phyloP scores from a whole-genome alignment of 768 basidiomycete genomes.

The Hericium coralloides region DNA sequence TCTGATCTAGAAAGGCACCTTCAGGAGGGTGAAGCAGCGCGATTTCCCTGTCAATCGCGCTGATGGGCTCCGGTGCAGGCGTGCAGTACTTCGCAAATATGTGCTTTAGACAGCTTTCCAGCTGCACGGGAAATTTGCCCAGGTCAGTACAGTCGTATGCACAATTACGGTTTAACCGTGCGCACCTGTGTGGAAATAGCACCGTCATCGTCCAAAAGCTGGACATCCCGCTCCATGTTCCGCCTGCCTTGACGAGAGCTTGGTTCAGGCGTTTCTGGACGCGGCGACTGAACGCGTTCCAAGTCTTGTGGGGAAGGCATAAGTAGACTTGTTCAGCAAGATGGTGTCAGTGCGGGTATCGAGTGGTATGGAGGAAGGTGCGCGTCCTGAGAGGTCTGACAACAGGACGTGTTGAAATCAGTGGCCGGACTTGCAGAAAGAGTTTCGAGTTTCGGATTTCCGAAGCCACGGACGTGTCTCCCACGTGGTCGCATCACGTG shows the following conservation, averaged over 20 bases:
- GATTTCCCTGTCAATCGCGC: constrained; percentile 3
- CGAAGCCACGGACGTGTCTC: not conserved
- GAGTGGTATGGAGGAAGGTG: not conserved
- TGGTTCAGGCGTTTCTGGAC: constrained; percentile 55
- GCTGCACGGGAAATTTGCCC: constrained; percentile 26
- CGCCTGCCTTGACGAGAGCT: constrained; percentile 16
- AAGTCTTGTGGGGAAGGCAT: not conserved
- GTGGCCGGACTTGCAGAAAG: not conserved
- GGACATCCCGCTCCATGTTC: constrained; percentile 42
- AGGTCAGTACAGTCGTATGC: not conserved
- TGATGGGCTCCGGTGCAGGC: constrained; percentile 27
- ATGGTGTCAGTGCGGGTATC: too few relatives aligned
- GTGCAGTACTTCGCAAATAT: constrained; percentile 76
- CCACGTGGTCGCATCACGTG: not conserved
- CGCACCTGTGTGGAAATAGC: constrained; percentile 54
- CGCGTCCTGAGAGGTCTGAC: not conserved
- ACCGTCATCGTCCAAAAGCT: constrained; percentile 65
- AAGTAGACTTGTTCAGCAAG: not conserved
- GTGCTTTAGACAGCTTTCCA: constrained; percentile 62
- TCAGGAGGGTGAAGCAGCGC: constrained; percentile 22
- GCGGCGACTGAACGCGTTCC: constrained; percentile 34
- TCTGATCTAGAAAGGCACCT: constrained; percentile 46
- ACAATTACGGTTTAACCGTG: not conserved
- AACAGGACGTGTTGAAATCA: not conserved
- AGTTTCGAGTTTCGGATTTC: not conserved